These are phyloP conservation scores for Cladophialophora carrionii DNA, from an alignment of 2,329 filamentous ascomycete genomes.

Conservation along the genomic window DNA sequence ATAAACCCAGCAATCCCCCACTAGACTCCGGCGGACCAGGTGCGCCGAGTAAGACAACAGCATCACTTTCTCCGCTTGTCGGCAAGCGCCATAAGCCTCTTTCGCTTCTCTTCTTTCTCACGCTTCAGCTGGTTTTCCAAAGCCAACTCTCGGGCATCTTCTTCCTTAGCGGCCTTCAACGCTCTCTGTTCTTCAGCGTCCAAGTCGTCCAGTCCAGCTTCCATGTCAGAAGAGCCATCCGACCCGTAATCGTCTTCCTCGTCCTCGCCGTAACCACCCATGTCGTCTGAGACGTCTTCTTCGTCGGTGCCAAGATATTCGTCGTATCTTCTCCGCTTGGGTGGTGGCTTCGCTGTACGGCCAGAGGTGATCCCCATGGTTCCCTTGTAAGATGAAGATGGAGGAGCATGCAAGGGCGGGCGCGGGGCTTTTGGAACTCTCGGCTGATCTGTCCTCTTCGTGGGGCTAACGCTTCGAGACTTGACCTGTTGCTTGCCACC, in stretches of 20 bases:
- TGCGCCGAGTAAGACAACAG: background rate
- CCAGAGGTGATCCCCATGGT: conserved; percentile 47
- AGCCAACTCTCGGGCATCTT: conserved; percentile 53
- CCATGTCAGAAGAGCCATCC: conserved; percentile 56
- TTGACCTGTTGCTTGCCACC: conserved; percentile 24
- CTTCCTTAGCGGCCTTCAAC: conserved; percentile 47
- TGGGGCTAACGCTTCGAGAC: conserved; percentile 34
- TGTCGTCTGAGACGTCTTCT: conserved; percentile 48
- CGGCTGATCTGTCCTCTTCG: conserved; percentile 42
- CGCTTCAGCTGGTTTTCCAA: conserved; percentile 51
- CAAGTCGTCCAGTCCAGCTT: conserved; percentile 53
- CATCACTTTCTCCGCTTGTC: conserved; percentile 31
- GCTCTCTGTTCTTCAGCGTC: conserved; percentile 52
- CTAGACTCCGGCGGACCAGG: background rate
- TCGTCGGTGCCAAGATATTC: conserved; percentile 54
- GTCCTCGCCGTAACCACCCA: conserved; percentile 46
- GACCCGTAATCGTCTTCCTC: conserved; percentile 49
- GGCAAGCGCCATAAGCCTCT: conserved; percentile 47
- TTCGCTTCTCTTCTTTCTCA: conserved; percentile 52
- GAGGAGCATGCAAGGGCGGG: conserved; percentile 35
- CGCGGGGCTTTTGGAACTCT: conserved; percentile 28
- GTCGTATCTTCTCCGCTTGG: conserved; percentile 38
- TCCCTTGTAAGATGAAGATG: conserved; percentile 45
- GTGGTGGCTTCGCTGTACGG: conserved; percentile 40
- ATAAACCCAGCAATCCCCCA: background rate